These are phyloP conservation scores for Micractinium sp. DNA, from an alignment of 139 green algal species.

Conservation along the genomic window DNA sequence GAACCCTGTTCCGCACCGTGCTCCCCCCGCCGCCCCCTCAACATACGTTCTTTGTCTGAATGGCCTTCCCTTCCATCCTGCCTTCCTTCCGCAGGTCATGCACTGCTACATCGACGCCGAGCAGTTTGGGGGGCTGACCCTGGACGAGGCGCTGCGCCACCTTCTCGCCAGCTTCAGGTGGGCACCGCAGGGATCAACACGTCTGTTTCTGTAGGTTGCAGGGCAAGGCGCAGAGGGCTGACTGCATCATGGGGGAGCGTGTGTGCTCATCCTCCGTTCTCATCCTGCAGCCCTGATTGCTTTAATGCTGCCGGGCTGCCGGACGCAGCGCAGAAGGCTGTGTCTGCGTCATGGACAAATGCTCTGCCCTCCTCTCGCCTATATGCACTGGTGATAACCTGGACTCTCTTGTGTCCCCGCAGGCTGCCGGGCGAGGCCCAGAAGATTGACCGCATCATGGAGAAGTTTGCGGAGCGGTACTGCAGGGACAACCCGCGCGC, in stretches of 20 bases:
- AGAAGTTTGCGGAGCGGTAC: slow-evolving; percentile 91
- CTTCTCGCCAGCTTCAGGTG: slow-evolving; percentile 78
- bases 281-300: no score
- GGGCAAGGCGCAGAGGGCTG: slow-evolving; percentile 23
- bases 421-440: slow-evolving; percentile 95
- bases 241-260: slow-evolving; percentile 99
- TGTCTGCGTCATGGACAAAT: neutral
- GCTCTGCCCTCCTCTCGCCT: neutral
- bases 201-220: neutral
- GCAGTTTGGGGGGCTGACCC: slow-evolving; percentile 53
- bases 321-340: neutral
- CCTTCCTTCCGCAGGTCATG: slow-evolving; percentile 67
- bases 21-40: no score
- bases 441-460: slow-evolving; percentile 99
- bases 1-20: no score
- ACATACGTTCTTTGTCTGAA: neutral
- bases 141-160: slow-evolving; percentile 78
- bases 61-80: neutral
- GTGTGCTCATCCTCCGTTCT: slow-evolving; percentile 30
- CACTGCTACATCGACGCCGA: slow-evolving; percentile 78
- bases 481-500: slow-evolving; percentile 72
- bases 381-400: neutral
- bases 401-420: neutral
- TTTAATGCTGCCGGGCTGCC: no score
- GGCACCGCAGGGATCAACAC: neutral